These are phyloP conservation scores for Micromonas pusilla DNA, from an alignment of 139 green algal genomes.

Conservation along the genomic window DNA sequence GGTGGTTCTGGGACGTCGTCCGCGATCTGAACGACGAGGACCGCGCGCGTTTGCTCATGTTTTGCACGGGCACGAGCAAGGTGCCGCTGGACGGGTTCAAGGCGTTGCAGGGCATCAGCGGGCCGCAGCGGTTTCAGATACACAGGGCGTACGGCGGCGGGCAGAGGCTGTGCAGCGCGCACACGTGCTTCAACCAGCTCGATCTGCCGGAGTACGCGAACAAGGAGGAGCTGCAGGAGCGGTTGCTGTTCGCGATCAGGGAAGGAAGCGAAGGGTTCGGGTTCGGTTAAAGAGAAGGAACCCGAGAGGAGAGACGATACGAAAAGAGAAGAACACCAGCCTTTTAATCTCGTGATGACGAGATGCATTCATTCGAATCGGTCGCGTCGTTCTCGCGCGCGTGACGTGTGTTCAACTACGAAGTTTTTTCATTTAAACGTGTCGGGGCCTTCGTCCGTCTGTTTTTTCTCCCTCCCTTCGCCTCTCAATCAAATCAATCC, in stretches of 20 bases:
- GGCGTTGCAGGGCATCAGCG: slow-evolving; percentile 79
- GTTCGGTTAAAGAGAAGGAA: slow-evolving; percentile 59
- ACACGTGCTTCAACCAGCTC: slow-evolving; percentile 94
- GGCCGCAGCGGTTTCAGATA: slow-evolving; percentile 90
- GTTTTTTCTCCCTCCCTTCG: not conserved
- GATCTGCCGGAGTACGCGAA: slow-evolving; percentile 85
- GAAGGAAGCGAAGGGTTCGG: slow-evolving; percentile 86
- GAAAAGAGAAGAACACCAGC: no score
- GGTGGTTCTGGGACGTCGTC: slow-evolving; percentile 95
- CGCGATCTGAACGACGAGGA: slow-evolving; percentile 77
- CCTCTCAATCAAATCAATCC: not conserved
- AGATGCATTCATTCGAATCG: no score
- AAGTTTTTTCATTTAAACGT: no score
- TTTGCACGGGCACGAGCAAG: slow-evolving; percentile 80
- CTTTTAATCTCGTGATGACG: no score
- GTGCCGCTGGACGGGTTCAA: slow-evolving; percentile 93
- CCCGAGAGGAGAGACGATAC: not conserved
- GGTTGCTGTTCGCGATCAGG: slow-evolving; percentile 79
- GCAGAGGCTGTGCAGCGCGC: slow-evolving; percentile 70
- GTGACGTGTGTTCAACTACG: no score
- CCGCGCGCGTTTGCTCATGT: slow-evolving; percentile 80
- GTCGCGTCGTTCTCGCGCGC: no score
- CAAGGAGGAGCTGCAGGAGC: slow-evolving; percentile 84
- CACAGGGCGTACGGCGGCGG: slow-evolving; percentile 51
- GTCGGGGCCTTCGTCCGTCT: not conserved